phyloP scores from a whole-genome alignment of 164 flowering plant genomes.

The Annona squamosa region DNA sequence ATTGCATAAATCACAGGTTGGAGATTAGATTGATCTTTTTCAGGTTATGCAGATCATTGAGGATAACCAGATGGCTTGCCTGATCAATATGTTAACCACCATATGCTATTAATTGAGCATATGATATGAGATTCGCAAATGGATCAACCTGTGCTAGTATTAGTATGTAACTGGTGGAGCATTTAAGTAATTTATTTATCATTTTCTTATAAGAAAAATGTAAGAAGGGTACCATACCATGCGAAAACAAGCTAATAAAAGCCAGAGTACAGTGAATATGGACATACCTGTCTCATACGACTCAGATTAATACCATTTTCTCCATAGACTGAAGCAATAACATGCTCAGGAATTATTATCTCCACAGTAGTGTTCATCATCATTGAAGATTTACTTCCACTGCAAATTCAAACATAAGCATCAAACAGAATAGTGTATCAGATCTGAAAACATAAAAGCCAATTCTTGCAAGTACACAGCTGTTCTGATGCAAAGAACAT shows the following conservation, averaged over 20 bases:
- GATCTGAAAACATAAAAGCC: neutral
- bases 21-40: too few species aligned
- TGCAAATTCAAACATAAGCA: slow-evolving; percentile 17
- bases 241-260: neutral
- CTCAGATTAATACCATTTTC: slow-evolving; percentile 67
- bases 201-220: too few species aligned
- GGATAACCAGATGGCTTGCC: too few species aligned
- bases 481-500: neutral
- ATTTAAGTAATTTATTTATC: too few species aligned
- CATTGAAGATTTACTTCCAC: slow-evolving; percentile 60
- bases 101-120: too few species aligned
- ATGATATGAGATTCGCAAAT: too few species aligned
- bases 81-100: too few species aligned
- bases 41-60: too few species aligned
- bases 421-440: neutral
- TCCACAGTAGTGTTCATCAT: slow-evolving; percentile 82
- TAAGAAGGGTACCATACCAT: neutral
- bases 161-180: too few species aligned
- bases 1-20: too few species aligned
- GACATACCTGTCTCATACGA: slow-evolving; percentile 68
- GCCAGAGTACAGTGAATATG: neutral
- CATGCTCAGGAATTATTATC: slow-evolving; percentile 58
- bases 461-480: neutral
- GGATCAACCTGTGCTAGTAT: too few species aligned
- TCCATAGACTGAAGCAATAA: slow-evolving; percentile 62